phyloP scores from a whole-genome alignment of 2,329 filamentous ascomycete species.

The Penicillium sp. region DNA sequence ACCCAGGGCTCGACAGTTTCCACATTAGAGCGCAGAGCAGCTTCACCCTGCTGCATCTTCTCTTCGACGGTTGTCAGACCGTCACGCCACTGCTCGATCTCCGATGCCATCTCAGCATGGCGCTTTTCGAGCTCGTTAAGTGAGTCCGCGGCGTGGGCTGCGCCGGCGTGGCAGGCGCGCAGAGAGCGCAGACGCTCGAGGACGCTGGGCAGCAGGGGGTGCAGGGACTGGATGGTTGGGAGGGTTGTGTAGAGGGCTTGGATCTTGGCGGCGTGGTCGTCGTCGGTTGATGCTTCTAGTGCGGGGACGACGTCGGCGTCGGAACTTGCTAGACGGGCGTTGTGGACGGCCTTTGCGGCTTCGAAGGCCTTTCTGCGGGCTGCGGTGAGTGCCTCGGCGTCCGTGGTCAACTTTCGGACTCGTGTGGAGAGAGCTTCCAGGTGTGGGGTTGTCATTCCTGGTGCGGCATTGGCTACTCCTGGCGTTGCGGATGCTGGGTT shows the following conservation, averaged over 20 bases:
- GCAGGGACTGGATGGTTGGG: conserved; percentile 81
- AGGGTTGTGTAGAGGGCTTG: conserved; percentile 88
- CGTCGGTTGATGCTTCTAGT: conserved; percentile 49
- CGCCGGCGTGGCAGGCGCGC: conserved; percentile 80
- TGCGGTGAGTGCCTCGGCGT: conserved; percentile 46
- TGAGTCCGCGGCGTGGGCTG: conserved; percentile 75
- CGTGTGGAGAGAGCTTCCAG: conserved; percentile 46
- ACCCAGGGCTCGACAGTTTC: conserved; percentile 87
- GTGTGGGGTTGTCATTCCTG: conserved; percentile 41
- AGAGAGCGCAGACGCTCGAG: conserved; percentile 83
- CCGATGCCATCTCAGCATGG: conserved; percentile 77
- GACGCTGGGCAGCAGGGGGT: conserved; percentile 79
- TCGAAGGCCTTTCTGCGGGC: conserved; percentile 46
- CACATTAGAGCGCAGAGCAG: conserved; percentile 73
- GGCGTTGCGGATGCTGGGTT: conserved; percentile 29
- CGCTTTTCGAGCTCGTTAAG: conserved; percentile 74
- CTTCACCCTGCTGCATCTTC: conserved; percentile 68
- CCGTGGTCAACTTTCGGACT: conserved; percentile 46
- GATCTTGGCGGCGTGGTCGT: conserved; percentile 79
- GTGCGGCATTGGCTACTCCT: conserved; percentile 16
- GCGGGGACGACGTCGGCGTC: conserved; percentile 28
- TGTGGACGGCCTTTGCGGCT: conserved; percentile 44
- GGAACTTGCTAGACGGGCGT: conserved; percentile 37
- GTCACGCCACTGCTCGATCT: conserved; percentile 83
- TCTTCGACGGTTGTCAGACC: conserved; percentile 76